phyloP scores from a whole-genome alignment of 495 filamentous ascomycete genomes.

The Penicillium pulvis region DNA sequence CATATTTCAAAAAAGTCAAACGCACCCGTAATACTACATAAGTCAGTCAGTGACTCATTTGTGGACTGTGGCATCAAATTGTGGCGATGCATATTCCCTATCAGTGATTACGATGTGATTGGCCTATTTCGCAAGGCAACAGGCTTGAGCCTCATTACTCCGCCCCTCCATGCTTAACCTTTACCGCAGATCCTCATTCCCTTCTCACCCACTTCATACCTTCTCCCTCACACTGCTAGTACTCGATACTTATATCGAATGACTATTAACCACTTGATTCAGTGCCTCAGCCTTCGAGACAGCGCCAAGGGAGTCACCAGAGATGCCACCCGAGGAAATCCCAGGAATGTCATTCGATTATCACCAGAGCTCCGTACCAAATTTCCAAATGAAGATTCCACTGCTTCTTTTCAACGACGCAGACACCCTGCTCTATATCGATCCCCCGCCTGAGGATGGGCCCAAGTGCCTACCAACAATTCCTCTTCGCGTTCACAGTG shows the following conservation, averaged over 20 bases:
- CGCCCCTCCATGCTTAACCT: not conserved
- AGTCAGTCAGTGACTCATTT: not conserved
- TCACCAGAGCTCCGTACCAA: not conserved
- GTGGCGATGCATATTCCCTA: not conserved
- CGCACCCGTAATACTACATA: too few relatives aligned
- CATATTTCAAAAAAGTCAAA: too few relatives aligned
- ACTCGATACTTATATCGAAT: not conserved
- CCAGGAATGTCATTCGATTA: not conserved
- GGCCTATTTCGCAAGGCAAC: not conserved
- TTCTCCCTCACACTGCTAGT: not conserved
- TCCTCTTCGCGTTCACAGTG: slow-evolving; percentile 47
- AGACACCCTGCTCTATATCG: slow-evolving; percentile 59
- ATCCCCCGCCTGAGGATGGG: slow-evolving; percentile 36
- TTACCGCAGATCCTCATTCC: not conserved
- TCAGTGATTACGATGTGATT: not conserved
- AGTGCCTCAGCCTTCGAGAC: not conserved
- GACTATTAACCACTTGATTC: not conserved
- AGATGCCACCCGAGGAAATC: not conserved
- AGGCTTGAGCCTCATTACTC: slow-evolving; percentile 4
- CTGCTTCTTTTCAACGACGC: slow-evolving; percentile 39
- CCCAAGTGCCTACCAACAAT: slow-evolving; percentile 23
- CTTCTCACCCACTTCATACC: not conserved
- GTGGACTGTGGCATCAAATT: not conserved
- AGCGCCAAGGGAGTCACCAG: not conserved
- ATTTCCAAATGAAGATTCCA: slow-evolving; percentile 13